Conservation (phyloP, 495 filamentous ascomycete species). For the Aspergillus hancockii region DNA sequence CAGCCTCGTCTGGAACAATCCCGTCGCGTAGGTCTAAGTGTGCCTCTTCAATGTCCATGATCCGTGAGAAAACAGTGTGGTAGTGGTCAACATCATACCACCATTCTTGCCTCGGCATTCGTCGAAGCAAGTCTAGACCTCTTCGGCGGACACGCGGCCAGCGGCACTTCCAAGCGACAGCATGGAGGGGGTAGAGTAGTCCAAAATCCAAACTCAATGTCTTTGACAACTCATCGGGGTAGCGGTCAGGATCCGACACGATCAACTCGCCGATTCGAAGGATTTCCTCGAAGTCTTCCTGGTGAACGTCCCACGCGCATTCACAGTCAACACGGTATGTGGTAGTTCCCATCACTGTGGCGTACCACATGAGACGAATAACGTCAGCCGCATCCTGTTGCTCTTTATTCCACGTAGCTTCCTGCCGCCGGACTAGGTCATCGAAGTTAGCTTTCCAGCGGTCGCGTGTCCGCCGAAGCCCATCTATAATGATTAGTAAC, state of each 20-base stretch:
- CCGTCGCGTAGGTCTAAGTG: not conserved
- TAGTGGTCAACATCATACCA: constrained; percentile 16
- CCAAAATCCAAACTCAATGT: constrained; percentile 18
- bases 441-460: constrained; percentile 23
- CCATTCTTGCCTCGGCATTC: constrained; percentile 16
- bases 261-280: constrained; percentile 11
- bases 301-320: constrained; percentile 18
- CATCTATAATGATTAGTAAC: not conserved
- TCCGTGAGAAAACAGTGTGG: constrained; percentile 17
- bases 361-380: constrained; percentile 15
- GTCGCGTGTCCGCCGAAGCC: not conserved
- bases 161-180: constrained; percentile 24
- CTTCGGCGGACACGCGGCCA: constrained; percentile 20
- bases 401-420: constrained; percentile 12
- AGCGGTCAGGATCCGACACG: constrained; percentile 9
- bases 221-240: constrained; percentile 13
- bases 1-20: constrained; percentile 5
- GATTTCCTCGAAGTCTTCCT: constrained; percentile 13
- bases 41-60: constrained; percentile 22
- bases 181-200: constrained; percentile 22
- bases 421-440: constrained; percentile 14
- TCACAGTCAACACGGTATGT: constrained; percentile 11
- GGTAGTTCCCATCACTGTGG: constrained; percentile 8
- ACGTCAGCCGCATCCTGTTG: constrained; percentile 14
- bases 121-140: constrained; percentile 16